phyloP scores from a whole-genome alignment of 2,329 filamentous ascomycete genomes.

The Sporothrix humicola region DNA sequence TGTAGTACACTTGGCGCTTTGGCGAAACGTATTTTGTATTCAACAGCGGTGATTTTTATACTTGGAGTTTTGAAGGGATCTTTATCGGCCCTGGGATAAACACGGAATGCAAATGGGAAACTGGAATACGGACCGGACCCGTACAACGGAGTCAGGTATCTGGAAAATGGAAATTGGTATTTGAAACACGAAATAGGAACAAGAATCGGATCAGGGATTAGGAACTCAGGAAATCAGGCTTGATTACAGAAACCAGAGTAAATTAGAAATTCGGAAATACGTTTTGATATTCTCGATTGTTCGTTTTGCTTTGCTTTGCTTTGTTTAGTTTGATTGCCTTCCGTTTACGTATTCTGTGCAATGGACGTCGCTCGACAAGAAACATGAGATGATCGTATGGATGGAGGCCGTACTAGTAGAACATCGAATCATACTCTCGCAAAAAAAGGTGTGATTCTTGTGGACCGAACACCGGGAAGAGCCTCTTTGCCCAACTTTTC shows the following conservation, averaged over 20 bases:
- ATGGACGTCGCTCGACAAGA: not conserved
- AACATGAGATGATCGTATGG: conserved; percentile 3
- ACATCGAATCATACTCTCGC: not conserved
- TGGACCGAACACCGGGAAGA: not conserved
- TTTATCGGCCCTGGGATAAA: not conserved
- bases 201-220: not conserved
- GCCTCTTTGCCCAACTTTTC: not conserved
- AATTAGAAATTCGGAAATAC: too few species aligned
- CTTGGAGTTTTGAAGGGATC: not conserved
- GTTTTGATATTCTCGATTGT: too few species aligned
- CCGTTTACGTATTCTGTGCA: not conserved
- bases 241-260: not conserved
- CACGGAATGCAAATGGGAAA: not conserved
- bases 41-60: not conserved
- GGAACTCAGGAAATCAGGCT: not conserved
- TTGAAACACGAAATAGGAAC: not conserved
- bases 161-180: not conserved
- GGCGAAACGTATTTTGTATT: not conserved
- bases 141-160: too few species aligned
- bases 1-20: not conserved
- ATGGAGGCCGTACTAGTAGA: not conserved
- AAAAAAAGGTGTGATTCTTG: not conserved
- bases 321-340: not conserved
- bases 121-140: not conserved
- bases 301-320: too few species aligned